Percentiles rank a stretch among this genome's conserved stretches.
These are phyloP conservation scores for Malbranchea cinnamomea DNA, from an alignment of 2,329 filamentous ascomycete genomes.

Conservation along the genomic window DNA sequence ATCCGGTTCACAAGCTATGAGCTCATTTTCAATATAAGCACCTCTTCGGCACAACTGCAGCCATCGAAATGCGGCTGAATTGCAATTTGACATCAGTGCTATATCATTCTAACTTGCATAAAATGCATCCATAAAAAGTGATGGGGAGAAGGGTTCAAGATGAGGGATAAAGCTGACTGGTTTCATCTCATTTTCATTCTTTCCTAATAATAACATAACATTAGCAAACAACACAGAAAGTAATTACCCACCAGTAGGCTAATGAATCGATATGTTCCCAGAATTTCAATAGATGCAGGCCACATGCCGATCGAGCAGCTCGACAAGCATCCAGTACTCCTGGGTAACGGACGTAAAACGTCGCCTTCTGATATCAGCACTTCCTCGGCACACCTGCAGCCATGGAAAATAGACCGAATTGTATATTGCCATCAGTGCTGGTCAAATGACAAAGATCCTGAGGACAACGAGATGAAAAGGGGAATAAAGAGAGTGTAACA, in stretches of 20 bases:
- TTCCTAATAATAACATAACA: too few relatives aligned
- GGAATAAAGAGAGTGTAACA: too few relatives aligned
- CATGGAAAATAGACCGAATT: conserved; percentile 60
- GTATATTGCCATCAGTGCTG: conserved; percentile 99
- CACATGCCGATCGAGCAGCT: too few relatives aligned
- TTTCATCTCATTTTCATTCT: too few relatives aligned
- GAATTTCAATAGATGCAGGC: conserved; percentile 31
- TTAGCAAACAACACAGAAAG: too few relatives aligned
- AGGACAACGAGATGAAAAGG: too few relatives aligned
- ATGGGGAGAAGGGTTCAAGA: neutral
- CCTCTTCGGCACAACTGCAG: conserved; percentile 98
- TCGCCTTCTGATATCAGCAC: conserved; percentile 87
- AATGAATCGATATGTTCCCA: too few relatives aligned
- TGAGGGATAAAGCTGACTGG: too few relatives aligned
- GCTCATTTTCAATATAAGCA: conserved; percentile 54
- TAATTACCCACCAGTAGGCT: too few relatives aligned
- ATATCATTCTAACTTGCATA: conserved; percentile 10
- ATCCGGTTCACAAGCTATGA: conserved; percentile 21
- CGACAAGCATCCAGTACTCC: conserved; percentile 32
- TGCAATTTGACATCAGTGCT: conserved; percentile 99
- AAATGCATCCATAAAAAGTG: neutral
- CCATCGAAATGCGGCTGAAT: conserved; percentile 57
- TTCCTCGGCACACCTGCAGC: conserved; percentile 97
- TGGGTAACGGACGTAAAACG: conserved; percentile 14
- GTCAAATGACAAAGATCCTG: too few relatives aligned